Evolutionary conservation across 495 filamentous ascomycete genomes (phyloP).

Genomic region (Viridothelium virens): DNA sequence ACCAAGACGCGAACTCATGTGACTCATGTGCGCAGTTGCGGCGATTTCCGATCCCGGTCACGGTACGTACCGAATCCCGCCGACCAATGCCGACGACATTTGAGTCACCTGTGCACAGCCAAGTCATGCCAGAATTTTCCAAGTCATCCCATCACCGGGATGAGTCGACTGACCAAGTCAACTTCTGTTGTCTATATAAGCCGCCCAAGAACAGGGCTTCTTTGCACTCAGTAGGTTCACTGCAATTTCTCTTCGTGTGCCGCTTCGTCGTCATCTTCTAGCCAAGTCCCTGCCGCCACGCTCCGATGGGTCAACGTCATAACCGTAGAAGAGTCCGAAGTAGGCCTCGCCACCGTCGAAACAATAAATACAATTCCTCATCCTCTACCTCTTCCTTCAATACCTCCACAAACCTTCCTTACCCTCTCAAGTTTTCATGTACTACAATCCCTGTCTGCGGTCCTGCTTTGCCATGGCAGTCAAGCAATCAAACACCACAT

Average conservation of each 20-base stretch:
- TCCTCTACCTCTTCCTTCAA: conserved; percentile 19
- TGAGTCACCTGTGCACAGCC: conserved; percentile 2
- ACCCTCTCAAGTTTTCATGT: conserved; percentile 17
- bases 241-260: background rate
- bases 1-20: conserved; percentile 10
- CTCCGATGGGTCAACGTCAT: conserved; percentile 30
- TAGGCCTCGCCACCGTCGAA: conserved; percentile 29
- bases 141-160: background rate
- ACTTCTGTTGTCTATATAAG: background rate
- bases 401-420: conserved; percentile 11
- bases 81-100: background rate
- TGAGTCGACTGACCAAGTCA: conserved; percentile 7
- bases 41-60: background rate
- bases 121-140: conserved; percentile 4
- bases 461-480: conserved; percentile 24
- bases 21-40: background rate
- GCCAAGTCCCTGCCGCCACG: background rate
- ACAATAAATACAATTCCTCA: conserved; percentile 21
- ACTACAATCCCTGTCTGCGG: conserved; percentile 15
- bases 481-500: background rate
- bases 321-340: conserved; percentile 32
- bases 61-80: background rate
- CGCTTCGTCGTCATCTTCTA: background rate
- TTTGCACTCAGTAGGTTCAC: background rate
- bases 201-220: background rate